Evolutionary conservation across 805 yeast species (phyloP), one percentile per base, ranked within the genome.

Genomic region (Danielia oregonensis): DNA sequence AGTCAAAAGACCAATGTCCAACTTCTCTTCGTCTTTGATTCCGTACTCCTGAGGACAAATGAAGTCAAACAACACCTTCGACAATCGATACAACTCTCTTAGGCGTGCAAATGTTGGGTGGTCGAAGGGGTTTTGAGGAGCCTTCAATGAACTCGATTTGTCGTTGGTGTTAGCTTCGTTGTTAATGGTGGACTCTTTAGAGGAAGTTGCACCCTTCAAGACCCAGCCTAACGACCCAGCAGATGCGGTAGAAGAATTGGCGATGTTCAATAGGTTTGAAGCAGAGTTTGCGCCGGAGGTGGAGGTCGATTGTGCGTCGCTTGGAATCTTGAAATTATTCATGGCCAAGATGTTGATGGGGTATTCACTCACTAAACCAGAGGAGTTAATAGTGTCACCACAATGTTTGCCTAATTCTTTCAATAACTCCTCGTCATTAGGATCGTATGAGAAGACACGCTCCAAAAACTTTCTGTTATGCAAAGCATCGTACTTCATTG

Each of bases 21-120:
- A 72, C 55, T 93, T 93, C 59, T 93, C 98, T 51, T 83, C 82
- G 53, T 88, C 95, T 45, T 89, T 87, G 49, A 93, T 93, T 44
- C 99, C 99, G 56, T 93, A 93, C 56, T 93, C 99, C 59, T 93
- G 97, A 7, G 99, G 99, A 61, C 97, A 93, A 31, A 93, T 88
- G 54, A 91, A 93, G 61, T 93, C 99, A 65, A 93, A 93, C 43
- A 93, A 64, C 5, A 93, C 96, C 58, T 93, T 94, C 1, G 96
- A 86, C 36, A 93, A 70, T 43, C 91, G 72, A 57, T 89, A 93
- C 33, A 93, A 72, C 56, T 93, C 98, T 46, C 97, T 72, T 39
- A 93, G 70, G 43, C 86, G 74, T 21, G 83, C 82, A 57, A 75
- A 89, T 34, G 82, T 80, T 2, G 86, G 79, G 43, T 83, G 83